Conservation (phyloP, 169 alveolate species). For the Theileria luwenshuni region DNA sequence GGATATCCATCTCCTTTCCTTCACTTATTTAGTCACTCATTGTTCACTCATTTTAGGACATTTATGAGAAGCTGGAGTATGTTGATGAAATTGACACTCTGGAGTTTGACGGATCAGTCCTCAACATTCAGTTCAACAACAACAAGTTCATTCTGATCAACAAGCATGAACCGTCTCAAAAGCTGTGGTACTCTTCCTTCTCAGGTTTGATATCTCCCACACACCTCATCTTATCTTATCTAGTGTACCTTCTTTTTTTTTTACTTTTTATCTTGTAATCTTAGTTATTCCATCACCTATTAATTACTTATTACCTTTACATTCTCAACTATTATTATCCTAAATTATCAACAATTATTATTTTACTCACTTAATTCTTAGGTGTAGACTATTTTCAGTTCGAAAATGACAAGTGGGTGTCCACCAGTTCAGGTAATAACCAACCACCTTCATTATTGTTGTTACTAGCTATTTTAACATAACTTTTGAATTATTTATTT, state of each 20-base stretch:
- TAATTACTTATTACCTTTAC: no score
- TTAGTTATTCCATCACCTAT: no score
- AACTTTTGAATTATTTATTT: no score
- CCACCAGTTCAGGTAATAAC: conserved; percentile 44
- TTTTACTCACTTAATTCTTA: neutral
- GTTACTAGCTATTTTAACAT: no score
- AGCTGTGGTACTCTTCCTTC: conserved; percentile 64
- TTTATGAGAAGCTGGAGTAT: conserved; percentile 49
- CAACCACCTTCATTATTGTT: no score
- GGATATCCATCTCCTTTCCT: no score
- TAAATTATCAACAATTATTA: no score
- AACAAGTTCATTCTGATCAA: conserved; percentile 51
- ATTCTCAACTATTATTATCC: no score
- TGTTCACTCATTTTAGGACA: conserved; percentile 31
- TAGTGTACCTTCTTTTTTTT: no score
- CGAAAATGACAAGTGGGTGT: conserved; percentile 50
- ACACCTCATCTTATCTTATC: no score
- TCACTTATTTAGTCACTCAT: no score
- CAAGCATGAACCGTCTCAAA: conserved; percentile 66
- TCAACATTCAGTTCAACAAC: conserved; percentile 40
- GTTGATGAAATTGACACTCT: conserved; percentile 47
- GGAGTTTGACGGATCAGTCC: conserved; percentile 59
- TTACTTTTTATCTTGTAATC: no score
- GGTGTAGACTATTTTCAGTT: conserved; percentile 61
- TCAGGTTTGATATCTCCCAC: conserved; percentile 2